Base-by-base conservation (phyloP, 2,329 filamentous ascomycete genomes). In the Emmonsiellopsis sp. region DNA sequence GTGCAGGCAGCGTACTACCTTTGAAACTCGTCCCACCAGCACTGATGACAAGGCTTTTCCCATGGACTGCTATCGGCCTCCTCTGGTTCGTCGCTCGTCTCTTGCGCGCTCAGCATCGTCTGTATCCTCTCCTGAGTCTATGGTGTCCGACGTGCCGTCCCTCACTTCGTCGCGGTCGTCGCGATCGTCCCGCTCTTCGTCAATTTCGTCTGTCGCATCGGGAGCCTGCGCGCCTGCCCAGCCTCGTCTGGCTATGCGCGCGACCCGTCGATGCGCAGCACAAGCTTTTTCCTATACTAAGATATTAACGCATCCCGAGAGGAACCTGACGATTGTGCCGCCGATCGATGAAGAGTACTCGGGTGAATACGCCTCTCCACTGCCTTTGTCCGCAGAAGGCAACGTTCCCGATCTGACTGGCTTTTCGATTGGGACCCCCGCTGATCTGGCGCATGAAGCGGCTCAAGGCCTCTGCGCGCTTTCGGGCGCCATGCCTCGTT, bases 131-230 rank as follows among this genome's bases (percentile, higher is more conserved):
- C 81, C 82, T n/a, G 81, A 83, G 58, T 84, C 81, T 35, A 81
- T 83, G 76, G 68, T 83, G 37, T 83, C 80, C 31, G 81, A 84
- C 64, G 74, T 74, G 52, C 80, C 79, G 37, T 75, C 75, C 11
- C 70, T 80, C 55, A 79, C 79, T 57, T 74, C 77, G 34, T 79
- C 77, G 2, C 40, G 35, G 13, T 79, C 77, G 52, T 80, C 67
- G 59, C 72, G 70, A 60, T 70, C 67, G 65, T 80, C 78, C 69
- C 77, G 79, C 66, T 81, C 73, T 15, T 74, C 71, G 5, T 74
- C 72, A 3, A 68, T 74, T 47, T 74, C 72, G 5, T 75, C 73
- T n/a, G 70, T 61, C 51, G 63, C 69, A 13, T 73, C 70, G 16
- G 65, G 61, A 35, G 60, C 61, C 43, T 62, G 61, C 57, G 63